These are phyloP conservation scores for Podosphaera xanthii DNA, from an alignment of 2,329 filamentous ascomycete species.

Conservation along the genomic window DNA sequence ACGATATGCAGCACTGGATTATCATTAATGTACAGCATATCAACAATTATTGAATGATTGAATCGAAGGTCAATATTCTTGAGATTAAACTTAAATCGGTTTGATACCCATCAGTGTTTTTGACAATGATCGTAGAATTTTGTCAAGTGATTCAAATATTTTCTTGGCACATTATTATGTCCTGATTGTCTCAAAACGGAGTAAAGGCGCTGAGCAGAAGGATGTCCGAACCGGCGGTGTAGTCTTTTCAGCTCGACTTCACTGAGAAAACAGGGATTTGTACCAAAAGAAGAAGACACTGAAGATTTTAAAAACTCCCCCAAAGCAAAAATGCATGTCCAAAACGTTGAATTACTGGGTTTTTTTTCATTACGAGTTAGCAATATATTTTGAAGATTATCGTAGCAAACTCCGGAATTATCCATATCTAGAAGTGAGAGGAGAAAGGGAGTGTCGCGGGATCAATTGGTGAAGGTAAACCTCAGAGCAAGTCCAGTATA, in stretches of 20 bases:
- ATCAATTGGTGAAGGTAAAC: no score
- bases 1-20: slow-evolving; percentile 1
- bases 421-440: no score
- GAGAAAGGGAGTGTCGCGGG: no score
- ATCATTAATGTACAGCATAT: neutral
- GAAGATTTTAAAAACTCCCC: neutral
- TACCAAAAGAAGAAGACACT: neutral
- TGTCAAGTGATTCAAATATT: neutral
- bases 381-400: neutral
- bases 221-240: neutral
- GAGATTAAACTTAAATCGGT: neutral
- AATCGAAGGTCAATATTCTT: neutral
- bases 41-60: neutral
- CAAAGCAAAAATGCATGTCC: neutral
- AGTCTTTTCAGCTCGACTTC: neutral
- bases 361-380: neutral
- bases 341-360: neutral
- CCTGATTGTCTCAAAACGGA: neutral
- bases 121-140: neutral
- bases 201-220: neutral
- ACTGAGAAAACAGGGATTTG: neutral
- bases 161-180: neutral
- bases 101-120: neutral
- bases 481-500: no score
- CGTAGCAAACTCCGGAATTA: neutral